Conservation (phyloP, 2,329 filamentous ascomycete genomes). For the Penicillium janthinellum region DNA sequence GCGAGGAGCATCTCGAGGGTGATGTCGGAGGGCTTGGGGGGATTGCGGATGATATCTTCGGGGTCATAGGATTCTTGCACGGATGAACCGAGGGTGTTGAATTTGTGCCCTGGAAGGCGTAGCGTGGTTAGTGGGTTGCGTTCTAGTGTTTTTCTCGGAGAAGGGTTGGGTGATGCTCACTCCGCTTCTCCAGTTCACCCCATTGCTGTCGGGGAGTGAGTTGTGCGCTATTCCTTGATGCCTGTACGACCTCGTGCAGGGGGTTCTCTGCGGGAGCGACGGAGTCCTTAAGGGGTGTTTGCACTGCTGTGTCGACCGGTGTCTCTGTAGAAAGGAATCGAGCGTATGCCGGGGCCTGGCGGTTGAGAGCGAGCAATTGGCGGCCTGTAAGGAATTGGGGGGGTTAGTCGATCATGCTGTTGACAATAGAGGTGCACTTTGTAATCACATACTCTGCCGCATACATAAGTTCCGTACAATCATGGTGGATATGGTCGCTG, state of each 20-base stretch:
- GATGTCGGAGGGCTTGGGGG: constrained; percentile 75
- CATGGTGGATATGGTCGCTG: constrained; percentile 35
- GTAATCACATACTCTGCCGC: constrained; percentile 42
- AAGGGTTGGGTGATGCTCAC: constrained; percentile 24
- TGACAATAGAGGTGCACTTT: background rate
- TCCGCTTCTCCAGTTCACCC: constrained; percentile 20
- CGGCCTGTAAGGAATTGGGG: constrained; percentile 32
- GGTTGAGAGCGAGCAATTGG: constrained; percentile 38
- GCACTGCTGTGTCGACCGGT: constrained; percentile 28
- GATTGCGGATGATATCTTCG: constrained; percentile 59
- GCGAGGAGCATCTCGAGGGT: constrained; percentile 90
- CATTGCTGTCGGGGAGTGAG: constrained; percentile 11
- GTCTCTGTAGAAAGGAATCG: constrained; percentile 40
- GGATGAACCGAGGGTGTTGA: constrained; percentile 36
- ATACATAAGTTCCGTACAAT: constrained; percentile 44
- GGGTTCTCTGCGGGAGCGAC: constrained; percentile 16
- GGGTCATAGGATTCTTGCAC: constrained; percentile 35
- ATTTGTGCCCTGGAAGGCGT: constrained; percentile 30
- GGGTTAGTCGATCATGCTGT: constrained; percentile 16
- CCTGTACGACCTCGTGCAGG: constrained; percentile 16
- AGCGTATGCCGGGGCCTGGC: constrained; percentile 34
- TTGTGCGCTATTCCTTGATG: constrained; percentile 4
- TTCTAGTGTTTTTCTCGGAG: background rate
- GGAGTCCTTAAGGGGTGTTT: constrained; percentile 18
- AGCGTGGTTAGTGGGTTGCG: background rate